Evolutionary conservation across 2,329 filamentous ascomycete species (phyloP).

Genomic region (Colletotrichum siamense): DNA sequence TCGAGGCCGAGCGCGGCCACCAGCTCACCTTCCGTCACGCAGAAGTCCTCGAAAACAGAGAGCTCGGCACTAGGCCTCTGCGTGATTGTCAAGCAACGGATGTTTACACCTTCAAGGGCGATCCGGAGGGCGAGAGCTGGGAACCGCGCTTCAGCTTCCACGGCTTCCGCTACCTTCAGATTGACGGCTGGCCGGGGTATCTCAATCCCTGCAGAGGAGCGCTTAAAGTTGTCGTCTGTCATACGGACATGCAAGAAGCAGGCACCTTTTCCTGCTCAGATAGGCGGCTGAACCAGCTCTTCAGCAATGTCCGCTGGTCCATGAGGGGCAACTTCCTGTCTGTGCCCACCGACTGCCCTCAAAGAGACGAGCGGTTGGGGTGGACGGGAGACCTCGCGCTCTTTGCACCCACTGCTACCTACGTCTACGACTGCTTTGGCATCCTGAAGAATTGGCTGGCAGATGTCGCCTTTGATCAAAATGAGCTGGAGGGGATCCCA

Average conservation of each 20-base stretch:
- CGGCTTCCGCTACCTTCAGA: conserved; percentile 54
- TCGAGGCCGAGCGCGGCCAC: conserved; percentile 26
- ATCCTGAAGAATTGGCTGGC: conserved; percentile 13
- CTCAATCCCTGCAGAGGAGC: neutral
- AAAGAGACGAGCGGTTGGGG: conserved; percentile 13
- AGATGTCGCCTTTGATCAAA: conserved; percentile 25
- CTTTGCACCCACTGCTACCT: conserved; percentile 4
- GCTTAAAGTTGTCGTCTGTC: conserved; percentile 6
- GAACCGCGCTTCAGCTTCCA: conserved; percentile 55
- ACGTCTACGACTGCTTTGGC: neutral
- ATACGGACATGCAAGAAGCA: conserved; percentile 9
- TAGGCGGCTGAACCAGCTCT: neutral
- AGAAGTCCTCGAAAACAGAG: conserved; percentile 47
- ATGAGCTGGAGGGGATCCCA: conserved; percentile 38
- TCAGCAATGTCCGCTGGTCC: neutral
- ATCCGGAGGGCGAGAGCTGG: conserved; percentile 33
- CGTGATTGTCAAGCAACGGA: conserved; percentile 40
- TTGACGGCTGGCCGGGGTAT: conserved; percentile 39
- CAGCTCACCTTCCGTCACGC: conserved; percentile 40
- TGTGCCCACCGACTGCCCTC: conserved; percentile 18
- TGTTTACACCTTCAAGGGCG: conserved; percentile 31
- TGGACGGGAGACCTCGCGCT: conserved; percentile 15
- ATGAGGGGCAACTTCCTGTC: conserved; percentile 21
- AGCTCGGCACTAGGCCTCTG: conserved; percentile 42
- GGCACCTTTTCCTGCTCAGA: conserved; percentile 14